These are phyloP conservation scores for Cyberlindnera saturnus DNA, from an alignment of 805 yeast species.

Conservation along the genomic window DNA sequence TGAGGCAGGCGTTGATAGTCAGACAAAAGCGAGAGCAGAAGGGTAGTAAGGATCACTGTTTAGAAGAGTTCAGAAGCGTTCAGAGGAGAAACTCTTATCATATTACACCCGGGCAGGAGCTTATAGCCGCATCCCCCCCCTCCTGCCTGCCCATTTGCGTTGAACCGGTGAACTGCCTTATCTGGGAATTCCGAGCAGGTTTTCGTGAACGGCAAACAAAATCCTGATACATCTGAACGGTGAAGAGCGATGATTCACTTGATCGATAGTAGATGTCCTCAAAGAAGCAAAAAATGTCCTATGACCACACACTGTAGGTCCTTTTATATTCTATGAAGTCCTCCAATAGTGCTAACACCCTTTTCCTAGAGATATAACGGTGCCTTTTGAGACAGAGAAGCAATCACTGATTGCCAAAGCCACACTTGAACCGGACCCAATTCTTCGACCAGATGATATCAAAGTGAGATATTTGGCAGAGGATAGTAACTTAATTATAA, in stretches of 20 bases:
- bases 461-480: slow-evolving; percentile 38
- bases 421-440: slow-evolving; percentile 74
- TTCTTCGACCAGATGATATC: slow-evolving; percentile 65
- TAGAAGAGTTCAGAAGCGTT: background rate
- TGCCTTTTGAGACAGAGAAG: slow-evolving; percentile 55
- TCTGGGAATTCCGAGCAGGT: no score
- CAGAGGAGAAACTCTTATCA: no score
- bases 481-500: slow-evolving; percentile 31
- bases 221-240: no score
- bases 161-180: no score
- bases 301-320: slow-evolving; percentile 14
- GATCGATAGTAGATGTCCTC: background rate
- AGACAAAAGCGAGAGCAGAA: background rate
- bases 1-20: background rate
- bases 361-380: slow-evolving; percentile 33
- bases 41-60: no score
- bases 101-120: no score
- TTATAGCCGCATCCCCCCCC: no score
- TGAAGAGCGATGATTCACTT: no score
- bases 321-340: no score
- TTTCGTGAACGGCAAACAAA: no score
- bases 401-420: slow-evolving; percentile 62
- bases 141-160: no score
- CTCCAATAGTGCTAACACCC: no score
- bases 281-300: slow-evolving; percentile 14